These are phyloP conservation scores for Acacia crassicarpa DNA, from an alignment of 306 rosid genomes.

Conservation along the genomic window DNA sequence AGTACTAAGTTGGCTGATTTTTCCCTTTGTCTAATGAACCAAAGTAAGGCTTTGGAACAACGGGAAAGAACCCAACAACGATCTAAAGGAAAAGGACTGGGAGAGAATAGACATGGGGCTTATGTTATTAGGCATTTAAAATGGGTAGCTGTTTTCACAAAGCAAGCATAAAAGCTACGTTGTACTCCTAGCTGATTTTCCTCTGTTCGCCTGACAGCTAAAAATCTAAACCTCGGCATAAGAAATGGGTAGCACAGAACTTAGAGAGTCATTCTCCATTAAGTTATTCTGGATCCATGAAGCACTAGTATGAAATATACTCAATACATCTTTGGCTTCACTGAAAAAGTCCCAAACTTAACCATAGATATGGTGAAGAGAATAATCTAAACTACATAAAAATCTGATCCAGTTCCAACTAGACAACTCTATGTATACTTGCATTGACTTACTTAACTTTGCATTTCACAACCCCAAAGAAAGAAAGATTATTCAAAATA, in stretches of 20 bases:
- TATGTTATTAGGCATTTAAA: not conserved
- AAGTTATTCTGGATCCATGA: not conserved
- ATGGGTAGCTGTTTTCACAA: not conserved
- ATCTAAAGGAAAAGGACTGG: not conserved
- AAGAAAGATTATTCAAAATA: not conserved
- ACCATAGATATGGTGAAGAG: not conserved
- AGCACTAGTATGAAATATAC: not conserved
- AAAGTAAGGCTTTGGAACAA: not conserved
- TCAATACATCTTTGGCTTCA: not conserved
- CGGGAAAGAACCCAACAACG: not conserved
- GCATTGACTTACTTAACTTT: not conserved
- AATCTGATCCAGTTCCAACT: not conserved
- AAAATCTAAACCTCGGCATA: not conserved
- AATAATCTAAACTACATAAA: not conserved
- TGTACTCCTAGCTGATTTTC: not conserved
- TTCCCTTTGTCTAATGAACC: not conserved
- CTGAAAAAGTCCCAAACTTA: not conserved
- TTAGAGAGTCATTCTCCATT: not conserved
- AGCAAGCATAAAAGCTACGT: not conserved
- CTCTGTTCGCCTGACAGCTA: not conserved
- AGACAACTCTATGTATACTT: not conserved
- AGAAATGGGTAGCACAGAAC: not conserved
- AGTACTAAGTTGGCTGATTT: slow-evolving; percentile 1
- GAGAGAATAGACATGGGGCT: not conserved
- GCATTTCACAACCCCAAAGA: not conserved